Base-by-base conservation (phyloP, 306 rosid species). In the Cicer yamashitae region DNA sequence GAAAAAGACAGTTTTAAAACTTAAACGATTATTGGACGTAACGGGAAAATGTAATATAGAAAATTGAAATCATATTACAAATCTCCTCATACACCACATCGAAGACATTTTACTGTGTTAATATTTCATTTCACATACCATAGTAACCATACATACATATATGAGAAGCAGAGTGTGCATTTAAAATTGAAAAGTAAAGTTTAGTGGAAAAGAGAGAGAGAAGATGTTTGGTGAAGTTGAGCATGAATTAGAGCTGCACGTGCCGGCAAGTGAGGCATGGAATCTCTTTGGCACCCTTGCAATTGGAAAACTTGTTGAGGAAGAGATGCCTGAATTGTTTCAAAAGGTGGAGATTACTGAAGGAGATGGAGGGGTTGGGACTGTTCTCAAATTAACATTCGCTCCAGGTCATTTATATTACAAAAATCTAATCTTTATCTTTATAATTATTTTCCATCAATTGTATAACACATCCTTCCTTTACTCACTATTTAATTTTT, bases 331-430 rank as follows among this genome's bases (percentile, higher is more conserved):
- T 0, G 5, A 73, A 11, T 14, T 86, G 8, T 38, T 88, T 50
- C 39, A 20, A 5, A 89, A 83, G 57, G 66, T 83, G 4, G 88
- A 90, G 50, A 0, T 90, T 2, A 40, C 46, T 0, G 82, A 92
- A 77, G 98, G 98, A 2, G 91, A 92, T 82, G 98, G 98, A 50
- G 92, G 88, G 0, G 79, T 80, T 69, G 98, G 98, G 7, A 84
- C 91, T 40, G 34, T 87, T 64, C 76, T 88, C 67, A 63, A 89
- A 46, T 30, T 92, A 30, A 86, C 69, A 10, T 89, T 87, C 57
- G 50, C 81, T 1, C 86, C 91, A 47, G 96, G 96, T 87, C 5
- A n/a, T 10, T 1, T 52, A 30, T 30, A 30, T 30, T 30, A 30
- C 37, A 30, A 30, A 30, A 3, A 30, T 30, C 37, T 30, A 30